Evolutionary conservation across 192 early-diverging fungal species (phyloP).

Genomic region (Backusella circina): DNA sequence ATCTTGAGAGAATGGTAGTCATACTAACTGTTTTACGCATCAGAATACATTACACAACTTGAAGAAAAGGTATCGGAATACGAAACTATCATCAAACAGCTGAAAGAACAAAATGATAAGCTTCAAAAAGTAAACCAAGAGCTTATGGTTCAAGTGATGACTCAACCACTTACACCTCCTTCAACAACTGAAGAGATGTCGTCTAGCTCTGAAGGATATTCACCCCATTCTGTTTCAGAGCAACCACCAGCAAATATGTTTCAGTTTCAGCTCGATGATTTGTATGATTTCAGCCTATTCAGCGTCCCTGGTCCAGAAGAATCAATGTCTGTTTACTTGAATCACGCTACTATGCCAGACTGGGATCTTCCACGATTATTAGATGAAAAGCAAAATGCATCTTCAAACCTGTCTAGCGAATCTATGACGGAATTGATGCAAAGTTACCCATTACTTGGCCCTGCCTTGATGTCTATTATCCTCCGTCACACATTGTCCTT

Average conservation of each 20-base stretch:
- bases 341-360: conserved; percentile 7
- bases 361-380: conserved; percentile 8
- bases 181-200: not conserved
- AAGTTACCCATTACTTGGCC: conserved; percentile 23
- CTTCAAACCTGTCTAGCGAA: not conserved
- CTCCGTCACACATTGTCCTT: conserved; percentile 21
- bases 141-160: not conserved
- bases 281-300: conserved; percentile 3
- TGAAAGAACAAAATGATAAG: not conserved
- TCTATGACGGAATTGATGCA: not conserved
- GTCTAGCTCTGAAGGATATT: conserved; percentile 1
- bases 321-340: not conserved
- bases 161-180: not conserved
- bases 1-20: not conserved
- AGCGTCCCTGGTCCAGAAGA: not conserved
- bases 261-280: not conserved
- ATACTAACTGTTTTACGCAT: not conserved
- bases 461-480: conserved; percentile 28
- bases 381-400: conserved; percentile 2
- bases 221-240: not conserved
- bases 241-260: not conserved
- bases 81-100: not conserved
- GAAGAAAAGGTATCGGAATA: conserved; percentile 18
- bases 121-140: conserved; percentile 10
- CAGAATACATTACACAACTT: conserved; percentile 14